phyloP scores from a whole-genome alignment of 2,329 filamentous ascomycete genomes.

The Calonectria crousiana region DNA sequence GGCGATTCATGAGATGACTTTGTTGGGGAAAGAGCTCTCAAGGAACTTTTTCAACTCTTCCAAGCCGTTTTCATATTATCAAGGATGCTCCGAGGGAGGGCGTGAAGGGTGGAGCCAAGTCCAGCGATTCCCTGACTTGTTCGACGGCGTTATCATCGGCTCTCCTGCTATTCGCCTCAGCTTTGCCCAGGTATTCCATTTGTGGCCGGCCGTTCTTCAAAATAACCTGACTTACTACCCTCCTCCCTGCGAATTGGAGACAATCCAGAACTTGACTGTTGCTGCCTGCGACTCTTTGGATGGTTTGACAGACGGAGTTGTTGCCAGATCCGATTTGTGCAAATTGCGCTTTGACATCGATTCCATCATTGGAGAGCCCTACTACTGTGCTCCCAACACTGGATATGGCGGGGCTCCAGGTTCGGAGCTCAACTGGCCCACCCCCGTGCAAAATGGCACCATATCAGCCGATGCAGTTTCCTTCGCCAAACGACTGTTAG shows the following conservation, averaged over 20 bases:
- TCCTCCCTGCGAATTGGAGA: background rate
- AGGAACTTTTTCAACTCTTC: background rate
- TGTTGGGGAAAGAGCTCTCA: background rate
- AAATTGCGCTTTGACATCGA: background rate
- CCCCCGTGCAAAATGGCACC: background rate
- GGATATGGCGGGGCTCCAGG: background rate
- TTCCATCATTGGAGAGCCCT: background rate
- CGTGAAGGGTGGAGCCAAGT: background rate
- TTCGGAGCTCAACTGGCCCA: background rate
- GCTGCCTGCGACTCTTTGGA: background rate
- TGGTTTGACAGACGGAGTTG: background rate
- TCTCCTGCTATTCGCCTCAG: slow-evolving; percentile 1
- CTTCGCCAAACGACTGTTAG: background rate
- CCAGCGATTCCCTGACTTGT: background rate
- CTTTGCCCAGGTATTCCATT: slow-evolving; percentile 2
- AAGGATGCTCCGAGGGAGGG: slow-evolving; percentile 1
- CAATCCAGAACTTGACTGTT: background rate
- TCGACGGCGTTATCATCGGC: background rate
- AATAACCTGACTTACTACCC: background rate
- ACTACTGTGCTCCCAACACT: background rate
- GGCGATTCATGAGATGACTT: background rate
- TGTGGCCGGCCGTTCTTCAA: background rate
- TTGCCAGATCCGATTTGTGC: background rate
- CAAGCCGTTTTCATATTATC: background rate
- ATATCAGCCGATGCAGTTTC: background rate